Evolutionary conservation across 352 stramenopile species (phyloP).

Genomic region (Phytophthora citrophthora): DNA sequence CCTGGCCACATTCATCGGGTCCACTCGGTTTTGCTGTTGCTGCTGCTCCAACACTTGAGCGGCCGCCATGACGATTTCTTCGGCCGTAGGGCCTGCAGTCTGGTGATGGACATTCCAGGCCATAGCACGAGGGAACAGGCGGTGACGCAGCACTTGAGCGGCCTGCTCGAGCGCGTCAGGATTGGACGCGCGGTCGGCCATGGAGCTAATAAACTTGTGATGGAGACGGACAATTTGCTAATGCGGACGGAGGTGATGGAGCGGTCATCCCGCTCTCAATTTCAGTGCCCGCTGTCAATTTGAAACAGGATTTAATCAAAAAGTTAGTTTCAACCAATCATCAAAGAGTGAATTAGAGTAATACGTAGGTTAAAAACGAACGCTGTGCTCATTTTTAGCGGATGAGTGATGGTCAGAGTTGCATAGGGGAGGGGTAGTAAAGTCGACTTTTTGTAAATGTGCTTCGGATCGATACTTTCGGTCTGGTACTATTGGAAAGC

Average conservation of each 20-base stretch:
- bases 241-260: constrained; percentile 1
- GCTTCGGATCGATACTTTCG: too few relatives aligned
- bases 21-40: constrained; percentile 2
- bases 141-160: constrained; percentile 51
- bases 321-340: background rate
- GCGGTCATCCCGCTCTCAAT: background rate
- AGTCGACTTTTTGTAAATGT: background rate
- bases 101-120: constrained; percentile 57
- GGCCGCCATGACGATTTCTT: constrained; percentile 18
- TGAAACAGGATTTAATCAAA: too few relatives aligned
- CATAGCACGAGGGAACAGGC: constrained; percentile 69
- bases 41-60: constrained; percentile 19
- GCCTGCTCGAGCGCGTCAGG: constrained; percentile 25
- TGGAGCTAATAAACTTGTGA: constrained; percentile 7
- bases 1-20: constrained; percentile 36
- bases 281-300: too few relatives aligned
- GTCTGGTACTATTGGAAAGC: too few relatives aligned
- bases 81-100: constrained; percentile 13
- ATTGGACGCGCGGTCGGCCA: constrained; percentile 8
- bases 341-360: background rate
- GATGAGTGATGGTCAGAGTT: constrained; percentile 20
- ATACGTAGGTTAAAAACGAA: background rate
- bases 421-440: background rate
- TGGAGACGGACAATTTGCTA: constrained; percentile 14
- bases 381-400: constrained; percentile 7